phyloP scores from a whole-genome alignment of 768 basidiomycete genomes.

The Russula foetens region DNA sequence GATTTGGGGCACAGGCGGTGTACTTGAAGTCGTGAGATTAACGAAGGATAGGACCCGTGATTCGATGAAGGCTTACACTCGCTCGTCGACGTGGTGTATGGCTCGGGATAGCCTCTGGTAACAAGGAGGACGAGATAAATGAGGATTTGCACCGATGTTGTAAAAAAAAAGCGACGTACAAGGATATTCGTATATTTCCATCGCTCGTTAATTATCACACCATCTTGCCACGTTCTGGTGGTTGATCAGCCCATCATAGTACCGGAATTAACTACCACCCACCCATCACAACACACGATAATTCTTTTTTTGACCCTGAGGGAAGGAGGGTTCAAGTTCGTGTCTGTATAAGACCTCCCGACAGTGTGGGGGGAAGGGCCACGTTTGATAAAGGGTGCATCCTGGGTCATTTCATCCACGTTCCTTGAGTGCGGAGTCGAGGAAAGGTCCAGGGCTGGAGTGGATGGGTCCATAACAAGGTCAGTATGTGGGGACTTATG shows the following conservation, averaged over 20 bases:
- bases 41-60: not conserved
- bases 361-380: not conserved
- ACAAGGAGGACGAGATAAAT: not conserved
- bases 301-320: constrained; percentile 33
- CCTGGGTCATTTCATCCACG: not conserved
- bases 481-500: not conserved
- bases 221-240: constrained; percentile 67
- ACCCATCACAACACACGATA: constrained; percentile 73
- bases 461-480: not conserved
- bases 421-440: not conserved
- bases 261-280: constrained; percentile 20
- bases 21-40: constrained; percentile 10
- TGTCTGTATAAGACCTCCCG: constrained; percentile 9
- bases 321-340: not conserved
- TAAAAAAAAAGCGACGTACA: constrained; percentile 14
- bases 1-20: constrained; percentile 26
- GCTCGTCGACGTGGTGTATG: constrained; percentile 27
- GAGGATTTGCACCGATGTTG: not conserved
- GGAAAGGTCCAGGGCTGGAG: not conserved
- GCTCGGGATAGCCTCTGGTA: constrained; percentile 26
- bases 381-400: not conserved
- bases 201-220: constrained; percentile 23
- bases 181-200: constrained; percentile 30
- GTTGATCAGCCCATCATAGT: not conserved
- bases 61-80: constrained; percentile 20